A percentile compares a stretch with the other conserved stretches of the same genome.
Conservation (phyloP, 768 basidiomycete species). For the Suillus cothurnatus region DNA sequence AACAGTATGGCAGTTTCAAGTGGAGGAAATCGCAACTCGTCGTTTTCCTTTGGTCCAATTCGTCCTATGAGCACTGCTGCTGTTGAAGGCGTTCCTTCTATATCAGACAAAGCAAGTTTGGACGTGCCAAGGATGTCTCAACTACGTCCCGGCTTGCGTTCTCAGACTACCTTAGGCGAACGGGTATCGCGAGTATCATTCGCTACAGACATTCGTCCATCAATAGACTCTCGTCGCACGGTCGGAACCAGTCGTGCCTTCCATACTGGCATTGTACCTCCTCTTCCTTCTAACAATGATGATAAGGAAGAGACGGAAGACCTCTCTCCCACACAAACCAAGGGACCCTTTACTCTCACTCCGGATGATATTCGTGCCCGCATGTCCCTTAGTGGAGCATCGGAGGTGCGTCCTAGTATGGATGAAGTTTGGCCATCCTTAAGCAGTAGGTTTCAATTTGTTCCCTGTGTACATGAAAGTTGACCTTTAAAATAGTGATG, state of each 20-base stretch:
- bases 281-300: constrained; percentile 39
- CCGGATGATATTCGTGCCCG: constrained; percentile 64
- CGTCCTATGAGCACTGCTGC: constrained; percentile 48
- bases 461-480: constrained; percentile 8
- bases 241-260: constrained; percentile 43
- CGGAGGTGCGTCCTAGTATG: constrained; percentile 38
- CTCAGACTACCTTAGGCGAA: constrained; percentile 46
- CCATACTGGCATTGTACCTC: constrained; percentile 42
- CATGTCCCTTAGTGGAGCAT: constrained; percentile 40
- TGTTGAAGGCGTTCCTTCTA: constrained; percentile 41
- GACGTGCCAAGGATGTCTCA: constrained; percentile 42
- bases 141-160: constrained; percentile 57
- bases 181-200: constrained; percentile 69
- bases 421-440: constrained; percentile 74
- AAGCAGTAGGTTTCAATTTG: constrained; percentile 46
- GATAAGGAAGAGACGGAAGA: constrained; percentile 29
- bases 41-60: constrained; percentile 63
- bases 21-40: constrained; percentile 40
- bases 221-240: constrained; percentile 45
- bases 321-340: constrained; percentile 47
- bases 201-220: constrained; percentile 58
- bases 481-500: constrained; percentile 56
- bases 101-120: constrained; percentile 40
- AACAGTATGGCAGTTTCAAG: constrained; percentile 56
- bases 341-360: constrained; percentile 46